Evolutionary conservation across 225 moss, liverwort and hornwort species (phyloP), one percentile per base, ranked within the genome.

Genomic region (Neckera pumila): DNA sequence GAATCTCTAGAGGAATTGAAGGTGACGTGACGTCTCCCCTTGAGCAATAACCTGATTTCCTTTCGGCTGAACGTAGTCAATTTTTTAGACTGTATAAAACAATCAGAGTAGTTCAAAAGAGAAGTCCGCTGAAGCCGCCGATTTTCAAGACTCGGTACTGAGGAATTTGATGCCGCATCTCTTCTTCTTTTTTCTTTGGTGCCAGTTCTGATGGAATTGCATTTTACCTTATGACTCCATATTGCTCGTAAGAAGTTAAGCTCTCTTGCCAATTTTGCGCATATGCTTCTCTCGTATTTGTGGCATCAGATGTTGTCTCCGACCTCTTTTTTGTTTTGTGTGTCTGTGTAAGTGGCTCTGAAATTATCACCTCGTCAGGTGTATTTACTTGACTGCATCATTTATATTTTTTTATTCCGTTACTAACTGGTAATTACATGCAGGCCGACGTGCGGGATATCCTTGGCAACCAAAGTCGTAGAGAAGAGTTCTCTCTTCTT

Each of bases 381-480:
- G 12, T 71, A 38, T 86, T 33, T 82, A 67, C 33, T 61, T 88
- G 79, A 38, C 87, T 74, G 47, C 73, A 51, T 83, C 49, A 43
- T 80, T 36, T 62, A 23, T 54, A 62, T 40, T 36, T 62, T 72
- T 79, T 72, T 38, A 71, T 63, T 72, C 47, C 34, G 60, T 72
- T 47, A 62, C 82, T 91, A 85, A 93, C 43, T 75, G 67, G 38
- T 78, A 86, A 65, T 82, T 64, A 73, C 43, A 58, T 91, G 91
- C 94, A 95, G 95, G 92, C 94, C 53, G 95, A 95, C 76, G 90
- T 95, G 89, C 94, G 94, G 83, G 95, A 95, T 87, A 93, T 95
- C 84, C 95, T 95, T 69, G 89, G 94, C 67, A 93, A 92, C 84
- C 92, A 91, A 92, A 92, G 87, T 88, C 92, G 94, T 59, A 92